Percentiles rank a stretch among this genome's conserved stretches.
Conservation (phyloP, 2,329 filamentous ascomycete species). For the Fusarium concolor region DNA sequence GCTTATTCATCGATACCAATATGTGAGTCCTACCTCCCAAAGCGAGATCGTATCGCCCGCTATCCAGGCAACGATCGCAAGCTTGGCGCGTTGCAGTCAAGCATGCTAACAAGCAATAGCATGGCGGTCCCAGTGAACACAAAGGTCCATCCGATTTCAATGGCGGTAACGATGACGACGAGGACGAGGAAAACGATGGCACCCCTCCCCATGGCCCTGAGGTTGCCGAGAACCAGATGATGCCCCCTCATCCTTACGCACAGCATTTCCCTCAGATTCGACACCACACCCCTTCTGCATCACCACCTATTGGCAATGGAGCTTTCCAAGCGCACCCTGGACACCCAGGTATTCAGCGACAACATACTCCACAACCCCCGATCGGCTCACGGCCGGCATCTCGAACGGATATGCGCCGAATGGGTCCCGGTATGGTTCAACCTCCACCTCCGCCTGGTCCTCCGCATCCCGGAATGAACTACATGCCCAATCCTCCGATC, state of each 20-base stretch:
- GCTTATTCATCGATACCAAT: slow-evolving; percentile 88
- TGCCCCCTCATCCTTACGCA: slow-evolving; percentile 77
- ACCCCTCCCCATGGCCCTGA: slow-evolving; percentile 77
- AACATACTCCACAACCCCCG: slow-evolving; percentile 83
- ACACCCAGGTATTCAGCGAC: slow-evolving; percentile 63
- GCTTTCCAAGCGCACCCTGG: slow-evolving; percentile 65
- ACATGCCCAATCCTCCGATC: slow-evolving; percentile 86
- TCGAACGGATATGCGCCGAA: slow-evolving; percentile 80
- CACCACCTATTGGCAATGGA: slow-evolving; percentile 86
- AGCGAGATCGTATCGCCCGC: slow-evolving; percentile 3
- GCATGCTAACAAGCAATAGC: slow-evolving; percentile 63
- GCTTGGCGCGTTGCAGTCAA: neutral
- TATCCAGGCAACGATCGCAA: neutral
- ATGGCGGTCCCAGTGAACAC: slow-evolving; percentile 92
- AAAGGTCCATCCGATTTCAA: slow-evolving; percentile 95
- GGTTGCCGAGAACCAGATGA: slow-evolving; percentile 67
- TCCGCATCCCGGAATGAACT: slow-evolving; percentile 74
- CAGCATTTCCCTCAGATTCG: slow-evolving; percentile 81
- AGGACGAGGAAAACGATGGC: slow-evolving; percentile 76
- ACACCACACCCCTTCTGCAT: slow-evolving; percentile 85
- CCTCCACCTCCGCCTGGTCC: slow-evolving; percentile 67
- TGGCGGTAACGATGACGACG: slow-evolving; percentile 87
- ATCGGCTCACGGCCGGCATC: slow-evolving; percentile 77
- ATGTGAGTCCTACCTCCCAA: slow-evolving; percentile 69
- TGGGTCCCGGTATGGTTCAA: slow-evolving; percentile 78